Evolutionary conservation across 768 basidiomycete genomes (phyloP).

Genomic region (Tricholoma terreum): DNA sequence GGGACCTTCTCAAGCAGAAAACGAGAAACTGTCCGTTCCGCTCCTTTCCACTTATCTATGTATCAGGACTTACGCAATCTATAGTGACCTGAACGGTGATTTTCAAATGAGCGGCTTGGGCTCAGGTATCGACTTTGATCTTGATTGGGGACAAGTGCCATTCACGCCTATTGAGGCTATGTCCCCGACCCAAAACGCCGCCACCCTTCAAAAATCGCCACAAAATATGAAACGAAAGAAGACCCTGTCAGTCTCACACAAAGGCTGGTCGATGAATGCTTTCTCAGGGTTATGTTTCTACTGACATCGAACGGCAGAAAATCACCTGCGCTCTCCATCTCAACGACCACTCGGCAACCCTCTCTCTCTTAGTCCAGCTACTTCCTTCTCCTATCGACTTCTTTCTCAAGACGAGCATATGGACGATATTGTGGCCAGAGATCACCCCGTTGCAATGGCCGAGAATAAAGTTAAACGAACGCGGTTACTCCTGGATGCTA

Average conservation of each 20-base stretch:
- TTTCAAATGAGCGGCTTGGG: neutral
- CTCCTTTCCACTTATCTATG: neutral
- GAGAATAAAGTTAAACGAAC: slow-evolving; percentile 44
- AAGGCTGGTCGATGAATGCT: slow-evolving; percentile 1
- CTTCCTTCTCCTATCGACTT: slow-evolving; percentile 38
- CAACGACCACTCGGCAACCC: neutral
- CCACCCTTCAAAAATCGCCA: neutral
- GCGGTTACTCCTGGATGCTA: slow-evolving; percentile 60
- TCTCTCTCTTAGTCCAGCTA: slow-evolving; percentile 25
- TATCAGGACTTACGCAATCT: neutral
- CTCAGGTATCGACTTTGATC: slow-evolving; percentile 26
- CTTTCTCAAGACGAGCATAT: slow-evolving; percentile 40
- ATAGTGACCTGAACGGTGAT: neutral
- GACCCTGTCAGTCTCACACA: slow-evolving; percentile 10
- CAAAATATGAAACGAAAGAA: slow-evolving; percentile 13
- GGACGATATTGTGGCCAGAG: slow-evolving; percentile 26
- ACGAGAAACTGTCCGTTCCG: neutral
- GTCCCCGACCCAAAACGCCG: neutral
- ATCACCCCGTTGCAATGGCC: slow-evolving; percentile 11
- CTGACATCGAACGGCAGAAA: neutral
- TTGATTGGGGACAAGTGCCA: slow-evolving; percentile 14
- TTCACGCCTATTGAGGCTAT: neutral
- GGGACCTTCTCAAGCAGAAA: slow-evolving; percentile 36
- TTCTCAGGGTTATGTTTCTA: neutral
- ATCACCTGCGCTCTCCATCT: neutral